phyloP scores from a whole-genome alignment of 345 rosid genomes.

The Heritiera fomes region DNA sequence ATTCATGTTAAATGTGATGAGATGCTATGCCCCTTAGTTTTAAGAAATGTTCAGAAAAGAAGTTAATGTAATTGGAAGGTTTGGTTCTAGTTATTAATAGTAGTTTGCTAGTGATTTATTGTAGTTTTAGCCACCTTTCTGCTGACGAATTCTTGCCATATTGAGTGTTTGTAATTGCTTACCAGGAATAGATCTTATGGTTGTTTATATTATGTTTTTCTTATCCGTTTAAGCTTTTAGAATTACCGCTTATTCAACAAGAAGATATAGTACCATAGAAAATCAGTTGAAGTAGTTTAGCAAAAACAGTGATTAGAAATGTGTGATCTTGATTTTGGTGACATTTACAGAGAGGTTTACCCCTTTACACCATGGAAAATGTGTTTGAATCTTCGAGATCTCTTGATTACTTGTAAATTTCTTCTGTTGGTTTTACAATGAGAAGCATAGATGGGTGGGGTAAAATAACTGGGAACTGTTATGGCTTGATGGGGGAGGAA shows the following conservation, averaged over 20 bases:
- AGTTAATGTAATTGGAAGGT: not conserved
- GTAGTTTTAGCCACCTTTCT: not conserved
- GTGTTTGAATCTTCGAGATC: not conserved
- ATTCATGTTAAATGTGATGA: conserved; percentile 4
- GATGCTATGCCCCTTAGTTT: not conserved
- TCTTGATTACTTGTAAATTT: not conserved
- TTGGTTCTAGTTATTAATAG: not conserved
- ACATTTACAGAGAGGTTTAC: not conserved
- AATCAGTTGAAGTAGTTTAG: not conserved
- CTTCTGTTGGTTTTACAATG: not conserved
- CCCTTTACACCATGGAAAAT: not conserved
- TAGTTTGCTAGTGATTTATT: not conserved
- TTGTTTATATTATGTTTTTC: not conserved
- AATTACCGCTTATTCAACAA: not conserved
- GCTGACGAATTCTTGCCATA: not conserved
- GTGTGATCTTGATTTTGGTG: not conserved
- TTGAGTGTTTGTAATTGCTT: not conserved
- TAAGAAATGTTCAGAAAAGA: not conserved
- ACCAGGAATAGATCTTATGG: not conserved
- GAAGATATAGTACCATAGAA: not conserved
- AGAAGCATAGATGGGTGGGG: not conserved
- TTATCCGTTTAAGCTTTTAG: not conserved
- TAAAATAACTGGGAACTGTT: not conserved
- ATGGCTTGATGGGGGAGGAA: not conserved
- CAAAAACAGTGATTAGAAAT: conserved; percentile 3